Evolutionary conservation across 2,329 filamentous ascomycete species (phyloP).

Genomic region (Camptophora hylomeconis): DNA sequence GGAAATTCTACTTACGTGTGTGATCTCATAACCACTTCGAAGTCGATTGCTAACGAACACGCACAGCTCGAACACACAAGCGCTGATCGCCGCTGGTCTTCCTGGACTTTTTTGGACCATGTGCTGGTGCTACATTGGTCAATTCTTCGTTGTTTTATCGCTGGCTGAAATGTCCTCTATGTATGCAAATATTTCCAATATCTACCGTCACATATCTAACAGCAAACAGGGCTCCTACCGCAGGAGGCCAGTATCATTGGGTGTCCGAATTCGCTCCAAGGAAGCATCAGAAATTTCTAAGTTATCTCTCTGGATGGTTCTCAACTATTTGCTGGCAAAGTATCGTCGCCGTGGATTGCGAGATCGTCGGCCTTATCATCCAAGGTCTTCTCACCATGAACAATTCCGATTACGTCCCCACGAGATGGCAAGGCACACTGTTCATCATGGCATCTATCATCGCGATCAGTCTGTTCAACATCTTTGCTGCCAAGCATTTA

Average conservation of each 20-base stretch:
- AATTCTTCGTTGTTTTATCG: slow-evolving; percentile 3
- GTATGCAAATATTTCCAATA: too few species aligned
- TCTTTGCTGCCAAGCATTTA: slow-evolving; percentile 18
- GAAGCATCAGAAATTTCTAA: slow-evolving; percentile 38
- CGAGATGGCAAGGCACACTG: slow-evolving; percentile 36
- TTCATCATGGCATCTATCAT: slow-evolving; percentile 34
- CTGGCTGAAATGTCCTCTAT: slow-evolving; percentile 3
- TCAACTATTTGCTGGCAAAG: slow-evolving; percentile 18
- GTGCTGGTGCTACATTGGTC: slow-evolving; percentile 3
- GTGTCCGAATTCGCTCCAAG: slow-evolving; percentile 41
- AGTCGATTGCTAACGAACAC: too few species aligned
- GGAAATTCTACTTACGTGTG: slow-evolving; percentile 5
- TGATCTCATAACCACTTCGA: not conserved
- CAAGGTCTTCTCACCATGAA: slow-evolving; percentile 31
- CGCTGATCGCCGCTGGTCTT: slow-evolving; percentile 2
- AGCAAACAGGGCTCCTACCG: slow-evolving; percentile 3
- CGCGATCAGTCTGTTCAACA: slow-evolving; percentile 30
- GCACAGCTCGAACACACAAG: slow-evolving; percentile 1
- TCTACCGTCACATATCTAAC: not conserved
- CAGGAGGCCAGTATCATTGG: slow-evolving; percentile 45
- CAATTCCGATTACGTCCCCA: slow-evolving; percentile 29
- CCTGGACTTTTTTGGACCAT: slow-evolving; percentile 5
- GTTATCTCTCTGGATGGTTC: slow-evolving; percentile 34
- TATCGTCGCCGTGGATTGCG: slow-evolving; percentile 22
- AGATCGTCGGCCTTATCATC: slow-evolving; percentile 32